Evolutionary conservation across 179 eudicot species (phyloP).

Genomic region (Sideroxylon spinosum): DNA sequence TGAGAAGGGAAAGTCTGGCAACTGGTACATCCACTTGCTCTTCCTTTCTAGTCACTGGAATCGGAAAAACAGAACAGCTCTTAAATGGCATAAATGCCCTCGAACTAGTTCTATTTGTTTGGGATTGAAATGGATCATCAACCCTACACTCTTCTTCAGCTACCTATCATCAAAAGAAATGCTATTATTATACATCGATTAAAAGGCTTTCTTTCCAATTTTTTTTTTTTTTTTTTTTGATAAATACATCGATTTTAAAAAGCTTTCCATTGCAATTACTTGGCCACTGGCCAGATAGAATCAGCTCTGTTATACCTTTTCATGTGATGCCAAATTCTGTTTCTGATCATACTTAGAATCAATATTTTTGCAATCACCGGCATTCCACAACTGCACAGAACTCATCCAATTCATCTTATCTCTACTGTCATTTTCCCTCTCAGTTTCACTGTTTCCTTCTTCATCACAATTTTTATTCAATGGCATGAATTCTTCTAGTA

Average conservation of each 20-base stretch:
- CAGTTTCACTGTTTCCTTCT: conserved; percentile 20
- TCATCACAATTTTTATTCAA: conserved; percentile 36
- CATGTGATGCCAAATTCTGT: conserved; percentile 20
- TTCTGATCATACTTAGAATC: conserved; percentile 7
- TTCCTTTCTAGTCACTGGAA: conserved; percentile 23
- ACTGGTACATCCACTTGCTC: conserved; percentile 23
- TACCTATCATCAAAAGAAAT: conserved; percentile 19
- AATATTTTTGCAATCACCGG: conserved; percentile 21
- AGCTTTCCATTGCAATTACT: background rate
- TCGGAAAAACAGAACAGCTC: conserved; percentile 26
- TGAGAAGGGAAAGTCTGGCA: conserved; percentile 46
- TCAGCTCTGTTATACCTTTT: conserved; percentile 31
- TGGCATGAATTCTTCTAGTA: conserved; percentile 70
- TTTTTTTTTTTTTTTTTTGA: too few species aligned
- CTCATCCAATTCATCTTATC: conserved; percentile 79
- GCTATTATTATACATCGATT: too few species aligned
- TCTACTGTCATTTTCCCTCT: conserved; percentile 31
- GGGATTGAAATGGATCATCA: conserved; percentile 23
- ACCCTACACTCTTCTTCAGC: conserved; percentile 24
- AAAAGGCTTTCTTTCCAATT: too few species aligned
- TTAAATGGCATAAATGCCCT: conserved; percentile 40
- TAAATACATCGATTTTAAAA: background rate
- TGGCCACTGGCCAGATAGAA: too few species aligned
- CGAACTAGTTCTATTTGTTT: conserved; percentile 20
- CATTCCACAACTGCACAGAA: conserved; percentile 73